phyloP scores from a whole-genome alignment of 257 asterid species.

The Jaltomata sinuosa region DNA sequence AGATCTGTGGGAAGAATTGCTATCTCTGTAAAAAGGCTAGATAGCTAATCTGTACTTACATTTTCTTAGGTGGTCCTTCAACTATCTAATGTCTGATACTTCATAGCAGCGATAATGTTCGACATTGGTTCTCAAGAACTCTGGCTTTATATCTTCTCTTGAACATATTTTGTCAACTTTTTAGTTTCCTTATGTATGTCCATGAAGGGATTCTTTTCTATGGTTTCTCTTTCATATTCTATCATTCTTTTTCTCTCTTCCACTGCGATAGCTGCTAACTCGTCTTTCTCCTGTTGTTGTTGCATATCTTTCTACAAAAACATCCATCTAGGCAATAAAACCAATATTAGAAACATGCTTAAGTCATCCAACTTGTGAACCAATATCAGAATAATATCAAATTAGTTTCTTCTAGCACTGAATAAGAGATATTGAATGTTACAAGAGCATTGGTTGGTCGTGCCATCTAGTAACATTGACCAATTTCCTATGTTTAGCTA shows the following conservation, averaged over 20 bases:
- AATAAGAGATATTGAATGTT: neutral
- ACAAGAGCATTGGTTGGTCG: neutral
- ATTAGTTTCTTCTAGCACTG: neutral
- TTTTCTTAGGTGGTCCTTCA: neutral
- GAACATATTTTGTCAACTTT: slow-evolving; percentile 26
- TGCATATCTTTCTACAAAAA: slow-evolving; percentile 20
- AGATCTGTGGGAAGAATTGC: no score
- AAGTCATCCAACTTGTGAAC: neutral
- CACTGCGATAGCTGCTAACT: slow-evolving; percentile 18
- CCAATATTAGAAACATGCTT: no score
- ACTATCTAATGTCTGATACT: neutral
- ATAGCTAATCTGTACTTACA: no score
- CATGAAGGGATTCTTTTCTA: slow-evolving; percentile 16
- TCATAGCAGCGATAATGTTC: slow-evolving; percentile 5
- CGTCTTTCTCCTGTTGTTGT: slow-evolving; percentile 17
- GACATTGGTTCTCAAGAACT: slow-evolving; percentile 7
- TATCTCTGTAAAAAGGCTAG: no score
- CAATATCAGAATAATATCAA: neutral
- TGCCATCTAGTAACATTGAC: neutral
- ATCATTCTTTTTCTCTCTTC: slow-evolving; percentile 21
- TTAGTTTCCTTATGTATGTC: slow-evolving; percentile 20
- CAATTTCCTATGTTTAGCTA: no score
- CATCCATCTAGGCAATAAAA: neutral
- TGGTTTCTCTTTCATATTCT: slow-evolving; percentile 24
- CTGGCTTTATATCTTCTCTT: slow-evolving; percentile 29